These are phyloP conservation scores for Plasmodium berghei DNA, from an alignment of 169 alveolate genomes.

Conservation along the genomic window DNA sequence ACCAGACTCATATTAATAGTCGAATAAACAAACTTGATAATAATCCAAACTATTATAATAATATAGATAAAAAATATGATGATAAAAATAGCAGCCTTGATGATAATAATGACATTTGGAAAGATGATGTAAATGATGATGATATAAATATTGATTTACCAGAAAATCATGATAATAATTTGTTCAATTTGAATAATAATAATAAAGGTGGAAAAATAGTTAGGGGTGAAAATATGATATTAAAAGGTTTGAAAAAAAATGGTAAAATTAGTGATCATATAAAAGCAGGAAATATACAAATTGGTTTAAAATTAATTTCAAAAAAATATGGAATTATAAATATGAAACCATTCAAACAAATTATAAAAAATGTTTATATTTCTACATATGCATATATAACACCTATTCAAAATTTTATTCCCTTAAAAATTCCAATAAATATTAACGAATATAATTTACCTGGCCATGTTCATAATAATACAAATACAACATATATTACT, in stretches of 20 bases:
- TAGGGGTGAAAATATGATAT: slow-evolving; percentile 10
- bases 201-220: slow-evolving; percentile 40
- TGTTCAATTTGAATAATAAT: not conserved
- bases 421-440: slow-evolving; percentile 29
- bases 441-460: slow-evolving; percentile 25
- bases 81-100: slow-evolving; percentile 67
- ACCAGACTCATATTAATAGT: not conserved
- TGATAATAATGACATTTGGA: slow-evolving; percentile 78
- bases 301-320: slow-evolving; percentile 46
- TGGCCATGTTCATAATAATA: not conserved
- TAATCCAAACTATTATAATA: slow-evolving; percentile 1
- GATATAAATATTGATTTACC: slow-evolving; percentile 54
- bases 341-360: slow-evolving; percentile 72
- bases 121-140: slow-evolving; percentile 71
- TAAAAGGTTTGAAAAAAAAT: slow-evolving; percentile 29
- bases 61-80: slow-evolving; percentile 13
- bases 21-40: not conserved
- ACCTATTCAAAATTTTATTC: slow-evolving; percentile 50
- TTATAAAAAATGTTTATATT: slow-evolving; percentile 70
- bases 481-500: slow-evolving; percentile 7
- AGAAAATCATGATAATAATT: slow-evolving; percentile 19
- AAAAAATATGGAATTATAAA: slow-evolving; percentile 70
- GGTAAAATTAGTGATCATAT: slow-evolving; percentile 54
- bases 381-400: slow-evolving; percentile 69
- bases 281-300: slow-evolving; percentile 54